Percentiles rank a stretch among this genome's conserved stretches.
Evolutionary conservation across 2,329 filamentous ascomycete species (phyloP).

Genomic region (Penicillium italicum): DNA sequence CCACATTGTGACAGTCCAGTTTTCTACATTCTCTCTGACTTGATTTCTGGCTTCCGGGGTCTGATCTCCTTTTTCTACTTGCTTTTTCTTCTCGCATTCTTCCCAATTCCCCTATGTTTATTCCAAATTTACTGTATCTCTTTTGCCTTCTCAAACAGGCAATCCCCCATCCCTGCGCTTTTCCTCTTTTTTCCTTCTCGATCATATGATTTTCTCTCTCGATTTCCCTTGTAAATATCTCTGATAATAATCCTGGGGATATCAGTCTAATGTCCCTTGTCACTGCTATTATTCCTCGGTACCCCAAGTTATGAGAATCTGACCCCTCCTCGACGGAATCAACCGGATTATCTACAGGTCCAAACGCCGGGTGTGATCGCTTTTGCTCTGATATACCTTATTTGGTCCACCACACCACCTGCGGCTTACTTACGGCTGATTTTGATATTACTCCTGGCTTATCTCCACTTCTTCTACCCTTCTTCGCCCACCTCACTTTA

Average conservation of each 20-base stretch:
- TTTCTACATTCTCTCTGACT: slow-evolving; percentile 6
- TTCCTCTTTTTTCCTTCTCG: neutral
- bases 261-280: neutral
- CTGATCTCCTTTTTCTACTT: neutral
- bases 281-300: slow-evolving; percentile 3
- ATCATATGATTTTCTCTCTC: neutral
- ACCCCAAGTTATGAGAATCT: slow-evolving; percentile 19
- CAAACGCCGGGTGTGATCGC: neutral
- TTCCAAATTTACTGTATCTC: too few species aligned
- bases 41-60: slow-evolving; percentile 3
- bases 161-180: neutral
- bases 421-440: slow-evolving; percentile 5
- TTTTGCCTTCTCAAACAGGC: slow-evolving; percentile 4
- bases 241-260: neutral
- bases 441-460: neutral
- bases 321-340: slow-evolving; percentile 4
- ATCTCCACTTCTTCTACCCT: slow-evolving; percentile 1
- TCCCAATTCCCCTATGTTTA: neutral
- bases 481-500: slow-evolving; percentile 1
- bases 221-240: neutral
- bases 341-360: neutral
- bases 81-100: neutral
- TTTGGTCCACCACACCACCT: neutral
- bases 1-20: slow-evolving; percentile 7
- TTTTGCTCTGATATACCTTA: slow-evolving; percentile 3